Base-by-base conservation (phyloP, 495 filamentous ascomycete genomes). In the Talaromyces ruber region DNA sequence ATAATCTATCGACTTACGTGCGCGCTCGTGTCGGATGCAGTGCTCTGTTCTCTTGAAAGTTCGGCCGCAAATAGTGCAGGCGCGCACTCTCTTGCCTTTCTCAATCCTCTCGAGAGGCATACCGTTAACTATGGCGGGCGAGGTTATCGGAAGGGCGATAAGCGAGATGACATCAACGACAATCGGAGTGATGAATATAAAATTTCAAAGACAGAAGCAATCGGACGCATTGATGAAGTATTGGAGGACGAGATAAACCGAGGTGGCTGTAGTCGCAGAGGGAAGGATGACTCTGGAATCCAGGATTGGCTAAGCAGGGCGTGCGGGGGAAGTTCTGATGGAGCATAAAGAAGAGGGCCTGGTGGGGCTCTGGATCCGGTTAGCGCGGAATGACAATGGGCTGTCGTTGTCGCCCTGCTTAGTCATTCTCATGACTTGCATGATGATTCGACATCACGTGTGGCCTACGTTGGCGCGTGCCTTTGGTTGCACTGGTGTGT, bases 1-100 rank as follows among this genome's bases (percentile, higher is more conserved):
- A 34, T 18, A 51, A 14, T 52, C 6, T 39, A 39, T 39, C 34
- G 24, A 56, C 60, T 50, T 55, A 62, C 60, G 60, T 12, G 60
- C 60, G 24, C 60, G 50, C 53, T 62, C 60, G 45, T 62, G 60
- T 30, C 60, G 60, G 11, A 62, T 57, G 29, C 60, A 62, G 43
- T 62, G 60, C 32, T 62, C 60, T n/a, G 60, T 62, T 18, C 60
- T 29, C 30, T 62, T 62, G 53, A 62, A 62, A 5, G 60, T 55
- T 16, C 53, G 50, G 50, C 53, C 51, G 50, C 60, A 62, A 37
- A 57, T 62, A 8, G 39, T 55, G 60, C 60, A 62, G 16, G 53
- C 60, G 50, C 60, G 60, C 50, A 62, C 29, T 25, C 60, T 50
- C 32, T 55, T 55, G 30, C 53, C 51, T 56, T 56, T 55, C 53